A percentile compares a stretch with the other conserved stretches of the same genome.
Conservation (phyloP, 2,329 filamentous ascomycete species). For the Diplodia scrobiculata region DNA sequence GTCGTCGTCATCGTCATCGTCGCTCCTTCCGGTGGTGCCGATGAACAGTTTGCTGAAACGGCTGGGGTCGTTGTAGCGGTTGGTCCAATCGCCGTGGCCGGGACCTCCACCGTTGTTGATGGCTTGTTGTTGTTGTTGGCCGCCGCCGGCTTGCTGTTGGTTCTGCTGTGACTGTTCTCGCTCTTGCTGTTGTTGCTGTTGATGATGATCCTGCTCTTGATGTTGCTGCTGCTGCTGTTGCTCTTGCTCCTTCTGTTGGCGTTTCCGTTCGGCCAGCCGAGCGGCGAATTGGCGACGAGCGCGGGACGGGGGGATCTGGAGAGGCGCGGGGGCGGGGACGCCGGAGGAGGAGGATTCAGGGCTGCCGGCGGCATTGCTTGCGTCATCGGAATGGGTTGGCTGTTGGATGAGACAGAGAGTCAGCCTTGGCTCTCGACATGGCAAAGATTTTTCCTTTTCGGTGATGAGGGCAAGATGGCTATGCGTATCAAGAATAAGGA, state of each 20-base stretch:
- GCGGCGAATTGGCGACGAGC: conserved; percentile 89
- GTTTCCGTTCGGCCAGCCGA: conserved; percentile 63
- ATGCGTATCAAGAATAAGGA: conserved; percentile 29
- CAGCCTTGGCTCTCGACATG: conserved; percentile 34
- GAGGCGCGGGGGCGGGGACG: conserved; percentile 62
- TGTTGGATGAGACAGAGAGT: conserved; percentile 30
- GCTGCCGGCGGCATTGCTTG: conserved; percentile 10
- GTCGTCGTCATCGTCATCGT: conserved; percentile 11
- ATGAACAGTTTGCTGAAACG: conserved; percentile 26
- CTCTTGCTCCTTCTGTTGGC: conserved; percentile 30
- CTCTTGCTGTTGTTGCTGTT: not conserved
- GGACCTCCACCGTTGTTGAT: not conserved
- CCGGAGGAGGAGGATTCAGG: conserved; percentile 50
- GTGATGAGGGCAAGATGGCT: conserved; percentile 38
- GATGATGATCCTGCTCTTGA: not conserved
- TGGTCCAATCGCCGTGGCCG: conserved; percentile 4
- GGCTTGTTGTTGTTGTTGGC: not conserved
- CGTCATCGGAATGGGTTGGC: conserved; percentile 23
- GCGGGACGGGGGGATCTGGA: conserved; percentile 83
- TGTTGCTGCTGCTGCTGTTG: not conserved
- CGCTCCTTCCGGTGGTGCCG: not conserved
- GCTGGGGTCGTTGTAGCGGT: conserved; percentile 7
- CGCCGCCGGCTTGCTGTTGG: not conserved
- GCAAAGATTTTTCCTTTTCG: conserved; percentile 34
- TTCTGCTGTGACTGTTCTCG: not conserved